Evolutionary conservation across 495 filamentous ascomycete species (phyloP).

Genomic region (Pseudoneurospora amorphoporcata): DNA sequence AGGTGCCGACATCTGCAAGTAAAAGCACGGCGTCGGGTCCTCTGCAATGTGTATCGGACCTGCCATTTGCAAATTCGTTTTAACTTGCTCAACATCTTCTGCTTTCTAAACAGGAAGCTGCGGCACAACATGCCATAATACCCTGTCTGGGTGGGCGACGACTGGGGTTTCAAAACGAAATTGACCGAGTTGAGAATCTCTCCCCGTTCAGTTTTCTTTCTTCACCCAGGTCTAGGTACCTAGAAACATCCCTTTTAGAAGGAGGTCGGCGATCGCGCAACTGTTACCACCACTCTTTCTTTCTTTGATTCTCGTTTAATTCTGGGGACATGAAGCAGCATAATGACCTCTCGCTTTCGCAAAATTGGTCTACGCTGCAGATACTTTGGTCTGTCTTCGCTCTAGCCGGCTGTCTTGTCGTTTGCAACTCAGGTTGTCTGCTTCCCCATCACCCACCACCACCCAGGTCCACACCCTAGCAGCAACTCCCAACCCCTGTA

Average conservation of each 20-base stretch:
- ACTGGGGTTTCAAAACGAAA: no score
- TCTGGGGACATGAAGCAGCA: background rate
- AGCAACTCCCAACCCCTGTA: background rate
- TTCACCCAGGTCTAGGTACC: no score
- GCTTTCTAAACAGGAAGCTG: background rate
- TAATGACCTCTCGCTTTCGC: background rate
- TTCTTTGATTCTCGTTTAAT: no score
- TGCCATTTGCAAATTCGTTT: background rate
- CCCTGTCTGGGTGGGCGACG: no score
- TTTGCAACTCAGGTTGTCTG: background rate
- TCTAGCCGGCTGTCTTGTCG: constrained; percentile 7
- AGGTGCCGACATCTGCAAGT: background rate
- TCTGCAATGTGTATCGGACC: background rate
- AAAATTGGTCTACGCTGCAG: background rate
- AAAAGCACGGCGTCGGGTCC: background rate
- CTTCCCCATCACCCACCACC: background rate
- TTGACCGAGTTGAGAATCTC: no score
- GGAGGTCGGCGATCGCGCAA: no score
- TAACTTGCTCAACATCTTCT: background rate
- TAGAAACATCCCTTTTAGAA: no score
- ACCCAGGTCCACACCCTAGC: background rate
- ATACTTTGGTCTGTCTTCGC: background rate
- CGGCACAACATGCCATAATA: no score
- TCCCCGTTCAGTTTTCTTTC: no score
- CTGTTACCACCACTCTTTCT: no score